Base-by-base conservation (phyloP, 1,139 yeast genomes). In the Candida glucosophila region DNA sequence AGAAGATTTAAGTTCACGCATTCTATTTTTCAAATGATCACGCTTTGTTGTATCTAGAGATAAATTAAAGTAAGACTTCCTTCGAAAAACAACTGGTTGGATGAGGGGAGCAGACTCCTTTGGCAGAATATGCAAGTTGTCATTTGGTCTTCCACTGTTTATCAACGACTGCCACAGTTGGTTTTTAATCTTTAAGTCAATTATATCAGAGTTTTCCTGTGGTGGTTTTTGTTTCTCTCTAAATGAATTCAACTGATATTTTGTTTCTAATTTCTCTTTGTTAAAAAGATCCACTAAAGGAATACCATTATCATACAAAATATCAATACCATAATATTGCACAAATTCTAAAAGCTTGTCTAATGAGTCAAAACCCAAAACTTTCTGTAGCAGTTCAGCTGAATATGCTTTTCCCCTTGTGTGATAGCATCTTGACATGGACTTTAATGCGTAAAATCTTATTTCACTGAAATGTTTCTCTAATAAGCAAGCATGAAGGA, bases 401-500 rank as follows among this genome's bases (percentile, higher is more conserved):
- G 72, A 56, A 32, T 77, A 70, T 0, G 86, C 79, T 42, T 73
- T 80, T 2, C 85, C 77, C 31, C 75, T 76, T 2, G 77, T 64
- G 41, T 86, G 95, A 33, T 75, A 69, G 2, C 88, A 62, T 31
- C 73, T 59, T 3, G 82, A 60, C 63, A 90, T 64, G 0, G 86
- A 62, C 39, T 71, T 75, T 30, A 88, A 48, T 0, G 93, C 88
- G 41, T 77, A 74, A 41, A 81, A 74, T 23, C 98, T 57, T 5
- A 88, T 64, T 32, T 80, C 90, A 41, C 81, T 81, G 43, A 85
- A 74, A 38, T 81, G 88, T 4, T 79, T 74, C 45, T 90, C 96
- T 16, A 85, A 51, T 22, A 90, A 55, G 35, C 93, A 86, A 1
- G 85, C 66, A 49, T 83, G 52, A 19, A 88, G 55, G 30, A 77